Conservation (phyloP, 2,329 filamentous ascomycete species). For the Fusarium fracticaudum region DNA sequence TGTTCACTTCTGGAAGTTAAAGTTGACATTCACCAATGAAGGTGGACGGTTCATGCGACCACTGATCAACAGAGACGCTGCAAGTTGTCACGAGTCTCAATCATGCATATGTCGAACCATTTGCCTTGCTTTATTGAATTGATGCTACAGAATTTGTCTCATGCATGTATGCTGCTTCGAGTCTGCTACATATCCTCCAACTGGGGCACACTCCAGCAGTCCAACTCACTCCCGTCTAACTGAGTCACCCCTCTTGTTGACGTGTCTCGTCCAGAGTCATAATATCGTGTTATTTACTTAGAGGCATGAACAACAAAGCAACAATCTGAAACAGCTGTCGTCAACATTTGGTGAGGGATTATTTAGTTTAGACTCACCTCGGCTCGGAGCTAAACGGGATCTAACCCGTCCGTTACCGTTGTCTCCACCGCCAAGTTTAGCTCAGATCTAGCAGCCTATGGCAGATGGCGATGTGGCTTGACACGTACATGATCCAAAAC, state of each 20-base stretch:
- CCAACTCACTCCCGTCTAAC: too few species aligned
- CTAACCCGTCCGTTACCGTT: neutral
- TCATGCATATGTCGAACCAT: neutral
- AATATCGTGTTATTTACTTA: neutral
- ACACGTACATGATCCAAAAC: constrained; percentile 22
- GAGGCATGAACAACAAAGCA: neutral
- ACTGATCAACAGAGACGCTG: neutral
- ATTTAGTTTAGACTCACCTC: neutral
- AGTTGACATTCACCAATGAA: neutral
- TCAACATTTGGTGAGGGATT: neutral
- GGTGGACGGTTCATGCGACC: neutral
- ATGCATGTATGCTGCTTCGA: neutral
- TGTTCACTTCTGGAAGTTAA: neutral
- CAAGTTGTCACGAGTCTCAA: neutral
- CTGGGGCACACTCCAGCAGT: neutral
- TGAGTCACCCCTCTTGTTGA: neutral
- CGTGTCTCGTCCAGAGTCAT: neutral
- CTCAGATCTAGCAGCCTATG: constrained; percentile 17
- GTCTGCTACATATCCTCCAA: neutral
- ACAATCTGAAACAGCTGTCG: neutral
- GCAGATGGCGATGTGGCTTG: constrained; percentile 15
- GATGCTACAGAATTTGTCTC: neutral
- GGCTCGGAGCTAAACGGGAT: constrained; percentile 2
- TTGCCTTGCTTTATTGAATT: neutral
- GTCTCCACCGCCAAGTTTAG: neutral